phyloP scores from a whole-genome alignment of 352 stramenopile species.

The Globisporangium middletonii region DNA sequence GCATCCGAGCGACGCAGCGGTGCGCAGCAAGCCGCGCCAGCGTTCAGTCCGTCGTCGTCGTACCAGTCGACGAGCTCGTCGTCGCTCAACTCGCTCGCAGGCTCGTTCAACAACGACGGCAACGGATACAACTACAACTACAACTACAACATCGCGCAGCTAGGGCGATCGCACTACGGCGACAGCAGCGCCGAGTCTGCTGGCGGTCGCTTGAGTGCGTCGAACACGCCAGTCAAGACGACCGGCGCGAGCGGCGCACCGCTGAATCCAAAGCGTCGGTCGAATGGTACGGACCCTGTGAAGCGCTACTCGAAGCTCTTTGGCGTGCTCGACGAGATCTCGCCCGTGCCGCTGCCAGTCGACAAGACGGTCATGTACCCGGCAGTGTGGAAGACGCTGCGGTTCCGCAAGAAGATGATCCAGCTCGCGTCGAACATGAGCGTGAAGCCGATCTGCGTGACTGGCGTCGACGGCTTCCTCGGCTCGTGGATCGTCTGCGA shows the following conservation, averaged over 20 bases:
- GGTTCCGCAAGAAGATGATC: conserved; percentile 82
- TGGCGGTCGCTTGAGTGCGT: conserved; percentile 3
- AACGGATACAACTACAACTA: conserved; percentile 11
- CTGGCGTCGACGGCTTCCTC: conserved; percentile 80
- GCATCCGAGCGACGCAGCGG: background rate
- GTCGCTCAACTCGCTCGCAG: conserved; percentile 12
- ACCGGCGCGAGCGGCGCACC: background rate
- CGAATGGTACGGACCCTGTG: conserved; percentile 3
- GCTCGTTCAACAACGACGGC: conserved; percentile 14
- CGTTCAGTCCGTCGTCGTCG: conserved; percentile 15
- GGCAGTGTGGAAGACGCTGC: conserved; percentile 72
- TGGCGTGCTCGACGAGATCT: conserved; percentile 12
- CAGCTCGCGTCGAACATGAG: conserved; percentile 62
- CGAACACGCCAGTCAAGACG: conserved; percentile 12
- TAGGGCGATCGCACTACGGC: conserved; percentile 5
- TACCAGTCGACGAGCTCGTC: conserved; percentile 21
- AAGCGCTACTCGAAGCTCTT: conserved; percentile 17
- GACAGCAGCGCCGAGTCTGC: background rate
- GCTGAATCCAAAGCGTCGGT: background rate
- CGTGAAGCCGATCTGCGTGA: conserved; percentile 83
- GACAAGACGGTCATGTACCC: conserved; percentile 51
- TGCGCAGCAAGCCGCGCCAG: background rate
- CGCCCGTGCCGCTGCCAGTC: conserved; percentile 3
- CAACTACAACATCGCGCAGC: conserved; percentile 9
- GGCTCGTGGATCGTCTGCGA: conserved; percentile 84